phyloP scores from a whole-genome alignment of 2,329 filamentous ascomycete genomes.

The Diaporthe citri region DNA sequence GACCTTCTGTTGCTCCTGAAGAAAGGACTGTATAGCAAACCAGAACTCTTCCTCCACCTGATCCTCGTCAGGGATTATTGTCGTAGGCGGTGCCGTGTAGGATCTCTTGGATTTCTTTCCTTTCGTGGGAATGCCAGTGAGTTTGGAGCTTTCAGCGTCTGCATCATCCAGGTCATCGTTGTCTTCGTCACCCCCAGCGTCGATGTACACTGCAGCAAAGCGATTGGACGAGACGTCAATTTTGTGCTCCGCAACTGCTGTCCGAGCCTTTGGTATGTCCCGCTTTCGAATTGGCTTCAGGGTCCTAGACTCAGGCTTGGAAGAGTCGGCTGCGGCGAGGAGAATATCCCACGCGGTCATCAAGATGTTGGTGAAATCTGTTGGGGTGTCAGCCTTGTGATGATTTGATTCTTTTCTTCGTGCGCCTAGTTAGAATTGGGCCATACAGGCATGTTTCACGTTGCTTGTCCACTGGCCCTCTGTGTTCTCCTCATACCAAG shows the following conservation, averaged over 20 bases:
- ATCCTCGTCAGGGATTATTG: conserved; percentile 7
- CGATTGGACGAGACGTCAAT: background rate
- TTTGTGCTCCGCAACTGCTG: background rate
- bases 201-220: conserved; percentile 4
- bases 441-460: conserved; percentile 5
- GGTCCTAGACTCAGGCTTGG: background rate
- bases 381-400: background rate
- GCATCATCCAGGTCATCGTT: background rate
- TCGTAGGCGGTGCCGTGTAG: background rate
- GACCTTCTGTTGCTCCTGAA: conserved; percentile 26
- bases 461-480: conserved; percentile 15
- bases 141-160: background rate
- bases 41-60: conserved; percentile 31
- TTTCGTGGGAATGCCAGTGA: background rate
- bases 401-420: no score
- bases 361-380: conserved; percentile 28
- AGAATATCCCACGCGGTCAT: conserved; percentile 22
- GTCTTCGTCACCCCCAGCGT: background rate
- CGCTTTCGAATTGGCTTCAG: background rate
- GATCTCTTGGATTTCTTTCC: background rate
- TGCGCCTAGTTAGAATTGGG: background rate
- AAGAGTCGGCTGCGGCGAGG: background rate
- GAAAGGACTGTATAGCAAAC: conserved; percentile 28
- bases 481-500: conserved; percentile 24
- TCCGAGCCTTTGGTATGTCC: background rate